Percentiles rank a stretch among this genome's conserved stretches.
Conservation (phyloP, 2,329 filamentous ascomycete genomes). For the Beauveria sp. region DNA sequence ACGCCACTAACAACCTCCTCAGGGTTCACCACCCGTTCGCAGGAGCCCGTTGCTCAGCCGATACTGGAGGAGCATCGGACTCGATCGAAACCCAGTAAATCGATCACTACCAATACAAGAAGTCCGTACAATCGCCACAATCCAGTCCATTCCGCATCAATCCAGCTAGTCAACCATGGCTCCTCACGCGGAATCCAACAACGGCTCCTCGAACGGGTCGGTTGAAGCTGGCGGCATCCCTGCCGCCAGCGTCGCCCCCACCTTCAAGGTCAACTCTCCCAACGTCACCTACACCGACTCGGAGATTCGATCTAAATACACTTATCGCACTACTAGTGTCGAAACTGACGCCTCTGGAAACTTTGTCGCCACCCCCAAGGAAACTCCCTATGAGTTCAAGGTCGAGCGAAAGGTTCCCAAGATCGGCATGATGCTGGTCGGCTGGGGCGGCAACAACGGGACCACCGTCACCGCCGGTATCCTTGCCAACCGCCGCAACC, state of each 20-base stretch:
- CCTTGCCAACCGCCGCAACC: conserved; percentile 81
- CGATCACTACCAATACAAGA: conserved; percentile 20
- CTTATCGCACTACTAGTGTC: conserved; percentile 89
- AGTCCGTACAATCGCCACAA: conserved; percentile 16
- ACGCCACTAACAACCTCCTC: conserved; percentile 13
- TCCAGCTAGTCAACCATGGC: conserved; percentile 59
- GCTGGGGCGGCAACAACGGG: conserved; percentile 97
- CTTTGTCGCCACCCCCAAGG: conserved; percentile 75
- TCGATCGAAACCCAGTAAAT: conserved; percentile 52
- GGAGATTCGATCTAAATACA: conserved; percentile 89
- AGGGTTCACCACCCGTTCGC: conserved; percentile 95
- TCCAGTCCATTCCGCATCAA: conserved; percentile 13
- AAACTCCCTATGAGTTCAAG: conserved; percentile 95
- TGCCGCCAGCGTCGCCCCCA: conserved; percentile 42
- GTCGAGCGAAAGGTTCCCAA: conserved; percentile 89
- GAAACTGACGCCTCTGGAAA: conserved; percentile 63
- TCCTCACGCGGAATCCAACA: conserved; percentile 69
- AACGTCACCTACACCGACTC: conserved; percentile 86
- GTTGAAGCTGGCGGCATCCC: conserved; percentile 34
- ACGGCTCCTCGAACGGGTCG: conserved; percentile 54
- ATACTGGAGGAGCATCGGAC: conserved; percentile 75
- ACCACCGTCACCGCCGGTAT: conserved; percentile 96
- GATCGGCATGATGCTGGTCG: conserved; percentile 94
- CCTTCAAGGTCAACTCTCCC: conserved; percentile 83
- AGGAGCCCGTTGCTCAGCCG: conserved; percentile 88